A percentile compares a stretch with the other conserved stretches of the same genome.
Conservation (phyloP, 148 eudicot genomes). For the Salicornia ramosissima region DNA sequence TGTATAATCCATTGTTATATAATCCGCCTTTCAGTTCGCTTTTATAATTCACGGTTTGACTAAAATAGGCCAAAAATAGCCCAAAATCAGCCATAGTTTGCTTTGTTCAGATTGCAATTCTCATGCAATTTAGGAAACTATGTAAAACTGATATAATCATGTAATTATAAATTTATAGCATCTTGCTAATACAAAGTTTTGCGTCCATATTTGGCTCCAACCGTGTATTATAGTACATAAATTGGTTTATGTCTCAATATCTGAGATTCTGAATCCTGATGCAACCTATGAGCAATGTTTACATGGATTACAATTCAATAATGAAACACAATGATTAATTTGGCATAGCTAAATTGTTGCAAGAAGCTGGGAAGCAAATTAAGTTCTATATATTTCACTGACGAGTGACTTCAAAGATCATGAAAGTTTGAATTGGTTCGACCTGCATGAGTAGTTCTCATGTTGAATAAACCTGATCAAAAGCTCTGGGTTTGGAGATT, state of each 20-base stretch:
- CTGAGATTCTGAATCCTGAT: too few species aligned
- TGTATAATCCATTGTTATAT: too few species aligned
- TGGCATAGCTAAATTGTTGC: background rate
- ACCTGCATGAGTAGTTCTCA: slow-evolving; percentile 61
- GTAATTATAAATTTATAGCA: background rate
- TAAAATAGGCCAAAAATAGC: too few species aligned
- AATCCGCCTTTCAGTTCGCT: too few species aligned
- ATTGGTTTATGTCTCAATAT: background rate
- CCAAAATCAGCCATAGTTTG: too few species aligned
- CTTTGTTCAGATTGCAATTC: too few species aligned
- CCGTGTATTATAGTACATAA: background rate
- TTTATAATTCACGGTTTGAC: too few species aligned
- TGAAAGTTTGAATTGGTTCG: slow-evolving; percentile 25
- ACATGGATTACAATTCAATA: background rate
- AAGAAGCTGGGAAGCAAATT: background rate
- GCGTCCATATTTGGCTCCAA: background rate
- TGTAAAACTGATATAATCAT: background rate
- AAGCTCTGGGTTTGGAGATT: slow-evolving; percentile 53
- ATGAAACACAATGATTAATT: background rate
- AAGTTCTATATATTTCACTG: background rate
- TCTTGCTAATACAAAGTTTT: background rate
- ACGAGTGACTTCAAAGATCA: slow-evolving; percentile 25
- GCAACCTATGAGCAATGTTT: background rate
- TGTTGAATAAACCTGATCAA: slow-evolving; percentile 49
- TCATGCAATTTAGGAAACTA: too few species aligned